A percentile compares a stretch with the other conserved stretches of the same genome.
Conservation (phyloP, 148 eudicot genomes). For the Vaccinium myrtillus region DNA sequence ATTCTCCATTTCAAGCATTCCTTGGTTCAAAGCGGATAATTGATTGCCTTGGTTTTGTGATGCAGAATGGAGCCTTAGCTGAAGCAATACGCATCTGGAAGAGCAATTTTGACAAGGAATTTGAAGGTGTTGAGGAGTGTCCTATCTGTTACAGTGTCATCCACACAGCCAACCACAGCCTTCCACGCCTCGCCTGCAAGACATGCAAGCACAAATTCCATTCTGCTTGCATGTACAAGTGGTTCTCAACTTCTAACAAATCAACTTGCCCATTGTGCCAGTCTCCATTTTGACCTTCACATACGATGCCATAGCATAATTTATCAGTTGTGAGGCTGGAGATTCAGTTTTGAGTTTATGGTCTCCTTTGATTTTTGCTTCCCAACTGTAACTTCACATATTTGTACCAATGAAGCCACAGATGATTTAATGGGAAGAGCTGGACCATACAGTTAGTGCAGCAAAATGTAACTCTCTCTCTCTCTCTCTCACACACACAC, state of each 20-base stretch:
- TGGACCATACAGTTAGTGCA: slow-evolving; percentile 7
- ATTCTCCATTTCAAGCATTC: not conserved
- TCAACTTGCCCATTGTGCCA: slow-evolving; percentile 97
- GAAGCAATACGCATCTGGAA: slow-evolving; percentile 97
- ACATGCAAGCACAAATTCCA: slow-evolving; percentile 98
- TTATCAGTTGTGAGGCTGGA: not conserved
- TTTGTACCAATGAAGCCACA: slow-evolving; percentile 1
- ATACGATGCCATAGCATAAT: not conserved
- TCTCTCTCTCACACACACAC: not conserved
- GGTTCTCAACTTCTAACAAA: slow-evolving; percentile 96
- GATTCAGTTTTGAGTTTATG: slow-evolving; percentile 2
- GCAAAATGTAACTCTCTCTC: not conserved
- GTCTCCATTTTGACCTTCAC: slow-evolving; percentile 66
- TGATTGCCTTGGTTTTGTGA: slow-evolving; percentile 9
- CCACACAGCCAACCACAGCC: slow-evolving; percentile 77
- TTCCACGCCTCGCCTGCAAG: slow-evolving; percentile 95
- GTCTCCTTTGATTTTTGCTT: not conserved
- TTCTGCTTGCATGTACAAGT: slow-evolving; percentile 91
- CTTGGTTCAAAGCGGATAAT: not conserved
- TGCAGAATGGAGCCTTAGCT: slow-evolving; percentile 92
- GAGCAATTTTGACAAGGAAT: slow-evolving; percentile 91
- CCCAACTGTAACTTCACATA: not conserved
- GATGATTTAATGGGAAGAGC: not conserved
- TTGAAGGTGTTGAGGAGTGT: slow-evolving; percentile 97
- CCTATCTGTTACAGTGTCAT: slow-evolving; percentile 98